These are phyloP conservation scores for Penicillium sp. DNA, from an alignment of 2,329 filamentous ascomycete species.

Conservation along the genomic window DNA sequence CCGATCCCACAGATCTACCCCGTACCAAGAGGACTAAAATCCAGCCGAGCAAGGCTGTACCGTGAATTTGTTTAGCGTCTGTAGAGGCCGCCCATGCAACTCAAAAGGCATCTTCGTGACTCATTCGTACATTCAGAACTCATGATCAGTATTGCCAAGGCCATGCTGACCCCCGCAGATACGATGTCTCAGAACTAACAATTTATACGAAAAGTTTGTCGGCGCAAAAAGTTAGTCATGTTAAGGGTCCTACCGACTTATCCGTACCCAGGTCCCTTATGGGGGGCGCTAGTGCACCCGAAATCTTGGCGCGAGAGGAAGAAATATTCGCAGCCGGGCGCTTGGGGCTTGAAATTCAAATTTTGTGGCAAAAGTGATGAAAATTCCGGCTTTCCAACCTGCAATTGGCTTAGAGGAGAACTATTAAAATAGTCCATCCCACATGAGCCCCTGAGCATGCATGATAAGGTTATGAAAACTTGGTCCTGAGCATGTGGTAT, in stretches of 20 bases:
- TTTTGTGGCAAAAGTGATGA: too few relatives aligned
- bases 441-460: background rate
- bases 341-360: too few relatives aligned
- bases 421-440: too few relatives aligned
- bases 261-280: background rate
- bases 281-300: background rate
- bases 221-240: background rate
- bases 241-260: background rate
- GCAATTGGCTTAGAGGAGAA: too few relatives aligned
- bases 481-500: background rate
- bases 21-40: too few relatives aligned
- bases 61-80: background rate
- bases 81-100: background rate
- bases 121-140: background rate
- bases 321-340: background rate
- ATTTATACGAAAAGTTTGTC: background rate
- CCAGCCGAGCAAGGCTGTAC: background rate
- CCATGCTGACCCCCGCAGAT: background rate
- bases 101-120: background rate
- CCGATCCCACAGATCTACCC: too few relatives aligned
- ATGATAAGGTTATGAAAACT: background rate
- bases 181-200: background rate
- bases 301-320: background rate
- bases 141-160: background rate
- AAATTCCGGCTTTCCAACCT: too few relatives aligned